Conservation (phyloP, 1,139 yeast genomes). For the Candida sp. region DNA sequence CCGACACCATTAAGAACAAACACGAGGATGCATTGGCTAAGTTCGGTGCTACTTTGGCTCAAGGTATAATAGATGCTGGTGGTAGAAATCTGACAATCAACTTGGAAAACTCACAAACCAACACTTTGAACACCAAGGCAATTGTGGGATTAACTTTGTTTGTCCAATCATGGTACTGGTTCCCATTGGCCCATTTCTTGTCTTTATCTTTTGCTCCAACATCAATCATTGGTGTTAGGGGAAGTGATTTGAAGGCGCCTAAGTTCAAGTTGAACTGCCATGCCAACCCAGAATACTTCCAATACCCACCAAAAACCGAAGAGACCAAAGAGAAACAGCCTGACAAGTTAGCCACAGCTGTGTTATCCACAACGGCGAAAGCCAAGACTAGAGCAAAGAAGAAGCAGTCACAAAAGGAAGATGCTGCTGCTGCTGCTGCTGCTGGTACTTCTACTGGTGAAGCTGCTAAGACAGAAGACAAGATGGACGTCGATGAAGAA, state of each 20-base stretch:
- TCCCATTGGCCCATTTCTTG: slow-evolving; percentile 93
- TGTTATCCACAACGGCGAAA: slow-evolving; percentile 88
- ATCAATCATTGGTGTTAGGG: slow-evolving; percentile 81
- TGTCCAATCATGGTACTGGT: slow-evolving; percentile 98
- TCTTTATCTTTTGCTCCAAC: slow-evolving; percentile 95
- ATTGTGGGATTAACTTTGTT: slow-evolving; percentile 92
- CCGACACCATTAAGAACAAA: slow-evolving; percentile 79
- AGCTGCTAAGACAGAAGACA: slow-evolving; percentile 30
- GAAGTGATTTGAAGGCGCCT: slow-evolving; percentile 81
- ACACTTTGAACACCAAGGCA: slow-evolving; percentile 87
- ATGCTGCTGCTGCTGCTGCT: slow-evolving; percentile 24
- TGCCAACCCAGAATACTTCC: slow-evolving; percentile 79
- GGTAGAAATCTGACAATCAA: slow-evolving; percentile 98
- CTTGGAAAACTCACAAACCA: slow-evolving; percentile 89
- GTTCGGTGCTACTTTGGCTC: slow-evolving; percentile 97
- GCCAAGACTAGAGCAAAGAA: slow-evolving; percentile 93
- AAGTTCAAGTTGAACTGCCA: slow-evolving; percentile 82
- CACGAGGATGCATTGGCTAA: slow-evolving; percentile 98
- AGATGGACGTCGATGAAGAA: slow-evolving; percentile 30
- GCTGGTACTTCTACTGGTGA: no score
- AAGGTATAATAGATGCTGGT: slow-evolving; percentile 98
- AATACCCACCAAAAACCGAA: slow-evolving; percentile 89
- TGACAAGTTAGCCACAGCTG: slow-evolving; percentile 92
- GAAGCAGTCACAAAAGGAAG: slow-evolving; percentile 60
- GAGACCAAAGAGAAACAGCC: slow-evolving; percentile 83